Evolutionary conservation across 306 rosid species (phyloP).

Genomic region (Prunus armeniaca): DNA sequence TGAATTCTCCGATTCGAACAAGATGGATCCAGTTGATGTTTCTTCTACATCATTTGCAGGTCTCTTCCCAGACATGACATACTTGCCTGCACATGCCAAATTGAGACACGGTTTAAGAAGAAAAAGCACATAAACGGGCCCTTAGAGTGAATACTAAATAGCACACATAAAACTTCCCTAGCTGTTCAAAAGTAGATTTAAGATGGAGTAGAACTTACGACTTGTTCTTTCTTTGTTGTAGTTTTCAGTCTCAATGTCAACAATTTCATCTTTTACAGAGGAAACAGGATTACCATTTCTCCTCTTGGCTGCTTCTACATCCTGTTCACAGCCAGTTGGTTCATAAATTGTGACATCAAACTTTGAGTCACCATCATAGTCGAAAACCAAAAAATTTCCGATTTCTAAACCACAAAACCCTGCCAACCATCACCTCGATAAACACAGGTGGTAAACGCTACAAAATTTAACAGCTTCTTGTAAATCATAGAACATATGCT

Average conservation of each 20-base stretch:
- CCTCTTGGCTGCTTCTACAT: conserved; percentile 54
- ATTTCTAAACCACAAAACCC: conserved; percentile 53
- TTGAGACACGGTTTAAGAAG: not conserved
- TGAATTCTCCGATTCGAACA: not conserved
- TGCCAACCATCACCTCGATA: conserved; percentile 49
- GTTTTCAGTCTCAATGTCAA: not conserved
- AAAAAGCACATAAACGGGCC: not conserved
- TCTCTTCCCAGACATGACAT: not conserved
- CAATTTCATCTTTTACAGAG: conserved; percentile 7
- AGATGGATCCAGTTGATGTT: not conserved
- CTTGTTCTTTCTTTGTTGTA: not conserved
- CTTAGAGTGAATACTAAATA: not conserved
- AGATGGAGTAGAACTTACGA: not conserved
- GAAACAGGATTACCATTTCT: conserved; percentile 4
- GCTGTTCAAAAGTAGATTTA: not conserved
- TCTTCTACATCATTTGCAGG: not conserved
- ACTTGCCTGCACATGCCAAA: not conserved
- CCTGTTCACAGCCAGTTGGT: conserved; percentile 71
- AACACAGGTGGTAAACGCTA: conserved; percentile 13
- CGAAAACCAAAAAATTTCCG: conserved; percentile 77
- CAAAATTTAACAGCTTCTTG: not conserved
- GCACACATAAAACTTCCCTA: not conserved
- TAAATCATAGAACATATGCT: not conserved
- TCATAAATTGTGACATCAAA: conserved; percentile 68
- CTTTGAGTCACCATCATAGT: conserved; percentile 54